Conservation (phyloP, 2,329 filamentous ascomycete species). For the Claviceps cyperi region DNA sequence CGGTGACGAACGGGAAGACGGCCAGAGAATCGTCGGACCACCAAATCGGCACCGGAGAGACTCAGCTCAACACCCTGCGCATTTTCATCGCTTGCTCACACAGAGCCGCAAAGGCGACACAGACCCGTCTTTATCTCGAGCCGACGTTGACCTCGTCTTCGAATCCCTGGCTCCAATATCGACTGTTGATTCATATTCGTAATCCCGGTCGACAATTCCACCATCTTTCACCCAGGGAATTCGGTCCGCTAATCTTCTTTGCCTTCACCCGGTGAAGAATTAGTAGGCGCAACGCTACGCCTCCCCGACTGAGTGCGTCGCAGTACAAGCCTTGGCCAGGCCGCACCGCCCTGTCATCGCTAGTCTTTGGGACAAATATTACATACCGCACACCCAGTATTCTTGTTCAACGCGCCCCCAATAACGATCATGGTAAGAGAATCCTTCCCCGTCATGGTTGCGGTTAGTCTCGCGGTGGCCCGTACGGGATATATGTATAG, state of each 20-base stretch:
- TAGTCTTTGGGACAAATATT: conserved; percentile 21
- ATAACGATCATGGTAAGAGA: conserved; percentile 34
- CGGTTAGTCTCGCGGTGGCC: conserved; percentile 24
- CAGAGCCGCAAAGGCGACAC: neutral
- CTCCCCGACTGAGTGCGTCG: conserved; percentile 10
- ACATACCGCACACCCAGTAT: conserved; percentile 16
- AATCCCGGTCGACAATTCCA: conserved; percentile 10
- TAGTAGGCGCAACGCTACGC: conserved; percentile 17
- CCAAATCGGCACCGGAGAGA: neutral
- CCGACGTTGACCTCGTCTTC: conserved; percentile 2
- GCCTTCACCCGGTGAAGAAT: conserved; percentile 17
- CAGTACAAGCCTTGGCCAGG: conserved; percentile 9
- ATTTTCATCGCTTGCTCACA: neutral
- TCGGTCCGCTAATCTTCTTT: conserved; percentile 4
- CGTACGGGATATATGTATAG: conserved; percentile 32
- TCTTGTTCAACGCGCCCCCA: conserved; percentile 24
- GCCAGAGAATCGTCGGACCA: neutral
- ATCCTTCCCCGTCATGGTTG: conserved; percentile 17
- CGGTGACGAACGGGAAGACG: conserved; percentile 2
- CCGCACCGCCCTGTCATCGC: conserved; percentile 14
- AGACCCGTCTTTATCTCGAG: conserved; percentile 1
- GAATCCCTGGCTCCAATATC: conserved; percentile 4
- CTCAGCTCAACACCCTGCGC: neutral
- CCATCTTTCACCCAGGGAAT: neutral
- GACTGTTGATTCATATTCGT: conserved; percentile 10